These are phyloP conservation scores for Halenospora varia DNA, from an alignment of 495 filamentous ascomycete species.

Conservation along the genomic window DNA sequence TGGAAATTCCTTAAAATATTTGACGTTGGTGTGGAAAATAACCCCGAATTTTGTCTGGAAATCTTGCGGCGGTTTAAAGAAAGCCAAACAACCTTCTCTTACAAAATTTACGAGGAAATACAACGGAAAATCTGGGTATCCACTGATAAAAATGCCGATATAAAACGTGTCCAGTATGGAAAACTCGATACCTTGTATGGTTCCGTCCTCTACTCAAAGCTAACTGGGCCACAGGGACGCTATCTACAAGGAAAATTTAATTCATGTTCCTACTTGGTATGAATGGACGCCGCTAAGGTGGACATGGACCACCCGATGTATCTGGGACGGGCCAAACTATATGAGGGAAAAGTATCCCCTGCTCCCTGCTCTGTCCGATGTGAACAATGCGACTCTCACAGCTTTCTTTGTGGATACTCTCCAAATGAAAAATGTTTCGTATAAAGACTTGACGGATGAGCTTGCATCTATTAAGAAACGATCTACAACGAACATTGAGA, in stretches of 20 bases:
- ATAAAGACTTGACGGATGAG: conserved; percentile 2
- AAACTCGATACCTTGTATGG: background rate
- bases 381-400: background rate
- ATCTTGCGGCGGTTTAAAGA: conserved; percentile 5
- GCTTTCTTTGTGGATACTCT: conserved; percentile 3
- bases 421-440: background rate
- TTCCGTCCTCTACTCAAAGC: background rate
- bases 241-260: background rate
- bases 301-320: background rate
- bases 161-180: conserved; percentile 6
- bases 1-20: conserved; percentile 5
- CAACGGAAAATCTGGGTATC: conserved; percentile 2
- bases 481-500: conserved; percentile 2
- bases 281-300: background rate
- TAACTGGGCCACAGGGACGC: background rate
- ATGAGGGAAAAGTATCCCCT: background rate
- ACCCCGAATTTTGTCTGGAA: conserved; percentile 4
- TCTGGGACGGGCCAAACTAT: conserved; percentile 6
- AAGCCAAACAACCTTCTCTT: conserved; percentile 1
- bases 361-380: background rate
- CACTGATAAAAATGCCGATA: background rate
- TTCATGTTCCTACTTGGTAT: background rate
- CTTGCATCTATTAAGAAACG: conserved; percentile 3
- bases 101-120: conserved; percentile 5
- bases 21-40: conserved; percentile 3